Evolutionary conservation across 768 basidiomycete genomes (phyloP).

Genomic region (Leccinum broughii): DNA sequence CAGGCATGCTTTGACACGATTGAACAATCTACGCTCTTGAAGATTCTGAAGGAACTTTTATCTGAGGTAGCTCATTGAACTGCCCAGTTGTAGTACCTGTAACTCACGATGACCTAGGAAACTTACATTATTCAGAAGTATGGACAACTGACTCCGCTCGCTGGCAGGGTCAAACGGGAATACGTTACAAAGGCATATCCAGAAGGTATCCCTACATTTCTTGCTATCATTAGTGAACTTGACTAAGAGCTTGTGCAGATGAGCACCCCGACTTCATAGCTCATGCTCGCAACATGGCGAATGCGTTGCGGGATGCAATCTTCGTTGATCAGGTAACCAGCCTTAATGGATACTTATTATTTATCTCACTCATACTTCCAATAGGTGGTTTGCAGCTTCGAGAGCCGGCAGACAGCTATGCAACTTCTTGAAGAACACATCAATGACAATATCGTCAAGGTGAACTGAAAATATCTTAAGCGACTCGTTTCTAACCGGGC

Average conservation of each 20-base stretch:
- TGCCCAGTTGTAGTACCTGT: neutral
- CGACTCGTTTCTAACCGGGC: constrained; percentile 1
- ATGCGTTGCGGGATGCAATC: constrained; percentile 67
- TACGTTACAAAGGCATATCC: constrained; percentile 65
- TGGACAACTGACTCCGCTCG: constrained; percentile 58
- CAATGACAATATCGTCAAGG: constrained; percentile 90
- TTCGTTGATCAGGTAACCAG: constrained; percentile 77
- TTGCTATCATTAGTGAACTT: neutral
- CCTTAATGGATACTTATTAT: neutral
- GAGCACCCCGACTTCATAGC: constrained; percentile 75
- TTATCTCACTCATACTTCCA: neutral
- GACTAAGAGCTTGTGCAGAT: constrained; percentile 42
- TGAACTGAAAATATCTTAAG: constrained; percentile 21
- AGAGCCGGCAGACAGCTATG: constrained; percentile 58
- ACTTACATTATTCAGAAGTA: constrained; percentile 70
- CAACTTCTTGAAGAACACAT: constrained; percentile 87
- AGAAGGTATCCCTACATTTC: constrained; percentile 46
- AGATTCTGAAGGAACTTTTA: constrained; percentile 72
- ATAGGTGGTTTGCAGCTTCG: constrained; percentile 55
- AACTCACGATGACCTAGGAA: constrained; percentile 47
- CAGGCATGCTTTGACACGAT: constrained; percentile 97
- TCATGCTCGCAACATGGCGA: constrained; percentile 67
- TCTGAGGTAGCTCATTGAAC: constrained; percentile 52
- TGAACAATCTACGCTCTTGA: constrained; percentile 79
- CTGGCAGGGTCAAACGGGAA: constrained; percentile 56